Evolutionary conservation across 129 eudicot species (phyloP), one percentile per base, ranked within the genome.

Genomic region (Solidago caesia): DNA sequence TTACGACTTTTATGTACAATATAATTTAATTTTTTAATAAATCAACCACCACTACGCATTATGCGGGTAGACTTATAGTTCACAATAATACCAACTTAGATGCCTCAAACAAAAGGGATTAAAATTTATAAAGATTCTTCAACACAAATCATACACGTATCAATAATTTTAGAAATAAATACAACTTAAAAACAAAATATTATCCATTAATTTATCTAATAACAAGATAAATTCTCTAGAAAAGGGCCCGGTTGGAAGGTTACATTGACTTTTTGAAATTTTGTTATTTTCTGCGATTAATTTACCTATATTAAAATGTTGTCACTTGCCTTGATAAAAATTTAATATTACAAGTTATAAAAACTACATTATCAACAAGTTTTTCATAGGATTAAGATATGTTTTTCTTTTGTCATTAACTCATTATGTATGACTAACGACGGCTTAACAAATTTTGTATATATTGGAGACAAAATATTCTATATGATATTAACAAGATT

Each of bases 171-270:
- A 26, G 13, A 33, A 2, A 61, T 68, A 42, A 45, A 57, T 68
- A 9, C 51, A 46, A 46, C 7, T 55, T 55, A 2, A 55, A n/a
- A n/a, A 14, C 16, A 15, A 15, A 53, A 53, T 53, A 13, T 12
- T 53, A n/a, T 12, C 3, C 3, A 51, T 10, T 12, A 12, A 51
- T 51, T 3, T 10, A 15, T 8, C 33, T 7, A 60, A 25, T 72
- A 59, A 45, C 11, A 26, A 73, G 58, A 44, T 58, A 59, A 21
- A 59, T 64, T 26, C 51, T 68, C n/a, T 4, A 51, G 21, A 76
- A 15, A 59, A 43, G 43, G 68, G 74, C 80, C 48, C 51, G 67
- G 80, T 77, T 47, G 80, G 80, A 77, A 68, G 80, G 75, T 68
- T 68, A 77, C 80, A 68, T 57, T 76, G 8, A 76, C 26, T 27